A percentile compares a stretch with the other conserved stretches of the same genome.
phyloP scores from a whole-genome alignment of 1,284 basidiomycete species.

The Boletus semigastroideus region DNA sequence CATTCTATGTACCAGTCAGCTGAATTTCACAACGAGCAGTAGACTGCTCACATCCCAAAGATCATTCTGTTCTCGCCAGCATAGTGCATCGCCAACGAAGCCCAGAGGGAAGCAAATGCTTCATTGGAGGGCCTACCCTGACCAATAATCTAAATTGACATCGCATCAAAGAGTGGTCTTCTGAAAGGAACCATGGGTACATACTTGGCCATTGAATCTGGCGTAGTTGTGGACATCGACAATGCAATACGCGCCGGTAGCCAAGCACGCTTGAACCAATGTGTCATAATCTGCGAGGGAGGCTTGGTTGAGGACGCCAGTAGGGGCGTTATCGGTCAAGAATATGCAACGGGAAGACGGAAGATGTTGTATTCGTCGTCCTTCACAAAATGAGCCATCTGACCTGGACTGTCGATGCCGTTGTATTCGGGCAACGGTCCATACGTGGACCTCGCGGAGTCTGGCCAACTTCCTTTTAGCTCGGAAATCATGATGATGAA shows the following conservation, averaged over 20 bases:
- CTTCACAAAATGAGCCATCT: slow-evolving; percentile 57
- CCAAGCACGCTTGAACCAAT: slow-evolving; percentile 14
- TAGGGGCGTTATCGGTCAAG: slow-evolving; percentile 50
- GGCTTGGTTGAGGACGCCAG: slow-evolving; percentile 37
- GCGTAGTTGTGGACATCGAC: slow-evolving; percentile 20
- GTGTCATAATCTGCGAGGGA: slow-evolving; percentile 10
- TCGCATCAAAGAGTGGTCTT: not conserved
- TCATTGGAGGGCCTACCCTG: slow-evolving; percentile 17
- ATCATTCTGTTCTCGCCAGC: slow-evolving; percentile 2
- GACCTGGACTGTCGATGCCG: slow-evolving; percentile 45
- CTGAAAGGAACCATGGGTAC: not conserved
- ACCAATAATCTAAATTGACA: slow-evolving; percentile 8
- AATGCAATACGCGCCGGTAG: slow-evolving; percentile 11
- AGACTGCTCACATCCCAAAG: slow-evolving; percentile 12
- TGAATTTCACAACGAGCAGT: not conserved
- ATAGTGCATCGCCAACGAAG: slow-evolving; percentile 11
- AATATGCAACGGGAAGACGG: slow-evolving; percentile 54
- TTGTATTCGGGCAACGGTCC: slow-evolving; percentile 12
- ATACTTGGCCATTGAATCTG: slow-evolving; percentile 9
- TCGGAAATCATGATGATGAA: not conserved
- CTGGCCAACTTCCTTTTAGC: not conserved
- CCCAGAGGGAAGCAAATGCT: slow-evolving; percentile 13
- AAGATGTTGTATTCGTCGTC: slow-evolving; percentile 51
- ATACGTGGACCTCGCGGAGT: slow-evolving; percentile 8
- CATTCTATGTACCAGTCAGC: slow-evolving; percentile 10